Conservation (phyloP, 129 eudicot genomes). For the Saussurea involucrata region DNA sequence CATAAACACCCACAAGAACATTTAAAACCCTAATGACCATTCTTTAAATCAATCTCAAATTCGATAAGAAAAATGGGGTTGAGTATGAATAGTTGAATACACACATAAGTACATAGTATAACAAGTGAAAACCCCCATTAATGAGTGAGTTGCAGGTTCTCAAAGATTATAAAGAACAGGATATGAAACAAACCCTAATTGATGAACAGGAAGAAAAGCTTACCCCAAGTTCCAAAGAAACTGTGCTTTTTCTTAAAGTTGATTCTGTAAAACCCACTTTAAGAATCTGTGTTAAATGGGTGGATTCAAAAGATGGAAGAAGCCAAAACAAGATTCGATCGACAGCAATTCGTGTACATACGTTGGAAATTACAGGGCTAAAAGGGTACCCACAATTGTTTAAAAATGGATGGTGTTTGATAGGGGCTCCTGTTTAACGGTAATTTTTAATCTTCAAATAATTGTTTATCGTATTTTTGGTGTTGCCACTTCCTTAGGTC, state of each 20-base stretch:
- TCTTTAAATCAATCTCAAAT: not conserved
- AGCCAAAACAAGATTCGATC: constrained; percentile 17
- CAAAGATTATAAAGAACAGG: not conserved
- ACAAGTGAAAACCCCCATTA: not conserved
- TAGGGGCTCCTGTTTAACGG: not conserved
- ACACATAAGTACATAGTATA: not conserved
- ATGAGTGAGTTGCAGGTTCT: not conserved
- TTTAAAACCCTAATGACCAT: not conserved
- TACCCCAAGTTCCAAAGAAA: not conserved
- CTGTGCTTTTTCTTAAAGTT: not conserved
- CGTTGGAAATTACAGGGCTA: not conserved
- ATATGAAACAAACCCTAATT: not conserved
- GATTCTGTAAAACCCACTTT: not conserved
- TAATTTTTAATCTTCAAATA: not conserved
- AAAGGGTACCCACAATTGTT: not conserved
- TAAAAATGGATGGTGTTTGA: not conserved
- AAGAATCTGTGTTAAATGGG: not conserved
- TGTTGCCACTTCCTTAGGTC: not conserved
- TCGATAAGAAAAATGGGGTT: not conserved
- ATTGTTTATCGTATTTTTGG: not conserved
- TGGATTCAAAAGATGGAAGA: not conserved
- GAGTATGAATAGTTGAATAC: not conserved
- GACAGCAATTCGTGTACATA: not conserved
- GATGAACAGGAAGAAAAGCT: not conserved
- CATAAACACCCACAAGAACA: not conserved